Conservation (phyloP, 2,329 filamentous ascomycete genomes). For the Paracoccidioides brasiliensis region DNA sequence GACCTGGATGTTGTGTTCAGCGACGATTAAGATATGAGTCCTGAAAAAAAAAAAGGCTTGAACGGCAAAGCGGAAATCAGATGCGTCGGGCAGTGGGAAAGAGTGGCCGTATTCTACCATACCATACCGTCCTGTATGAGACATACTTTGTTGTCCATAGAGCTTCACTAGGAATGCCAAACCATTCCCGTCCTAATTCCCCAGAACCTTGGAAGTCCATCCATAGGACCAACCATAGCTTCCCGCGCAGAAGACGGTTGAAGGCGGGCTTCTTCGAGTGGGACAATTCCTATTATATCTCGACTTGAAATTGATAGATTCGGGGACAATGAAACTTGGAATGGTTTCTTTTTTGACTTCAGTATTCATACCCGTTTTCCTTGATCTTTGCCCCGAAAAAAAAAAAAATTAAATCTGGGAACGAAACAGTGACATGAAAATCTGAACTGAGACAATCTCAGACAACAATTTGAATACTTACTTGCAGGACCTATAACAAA, state of each 20-base stretch:
- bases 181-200: background rate
- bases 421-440: no score
- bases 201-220: no score
- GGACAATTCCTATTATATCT: background rate
- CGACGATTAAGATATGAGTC: no score
- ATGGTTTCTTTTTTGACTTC: no score
- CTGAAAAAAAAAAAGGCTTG: background rate
- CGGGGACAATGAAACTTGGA: no score
- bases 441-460: no score
- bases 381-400: no score
- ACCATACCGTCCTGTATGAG: background rate
- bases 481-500: no score
- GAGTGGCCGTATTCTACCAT: background rate
- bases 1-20: no score
- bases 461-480: no score
- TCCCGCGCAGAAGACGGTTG: background rate
- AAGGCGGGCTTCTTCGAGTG: background rate
- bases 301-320: background rate
- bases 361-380: no score
- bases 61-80: background rate
- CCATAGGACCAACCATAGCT: background rate
- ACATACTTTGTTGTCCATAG: background rate
- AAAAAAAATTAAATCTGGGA: no score
- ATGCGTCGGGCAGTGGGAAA: background rate
- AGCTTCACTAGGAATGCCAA: background rate